Evolutionary conservation across 257 asterid genomes (phyloP).

Genomic region (Fraxinus cuspidata): DNA sequence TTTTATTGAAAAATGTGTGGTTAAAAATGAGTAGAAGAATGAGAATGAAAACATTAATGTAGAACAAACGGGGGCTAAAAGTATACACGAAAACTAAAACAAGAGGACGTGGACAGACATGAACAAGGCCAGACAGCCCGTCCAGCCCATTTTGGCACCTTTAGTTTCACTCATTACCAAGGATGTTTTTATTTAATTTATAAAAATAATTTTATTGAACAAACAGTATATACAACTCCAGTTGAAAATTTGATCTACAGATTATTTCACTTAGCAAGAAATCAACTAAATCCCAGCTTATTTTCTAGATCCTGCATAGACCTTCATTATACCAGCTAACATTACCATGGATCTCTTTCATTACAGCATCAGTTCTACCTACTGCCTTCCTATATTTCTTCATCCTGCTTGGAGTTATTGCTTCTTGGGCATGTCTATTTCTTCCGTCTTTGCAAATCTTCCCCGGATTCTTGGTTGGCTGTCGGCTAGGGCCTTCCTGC

Average conservation of each 20-base stretch:
- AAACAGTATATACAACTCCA: conserved; percentile 28
- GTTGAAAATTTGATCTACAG: conserved; percentile 29
- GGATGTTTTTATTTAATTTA: neutral
- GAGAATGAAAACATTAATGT: no score
- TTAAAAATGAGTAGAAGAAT: no score
- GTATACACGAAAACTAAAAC: no score
- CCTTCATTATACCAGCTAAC: conserved; percentile 19
- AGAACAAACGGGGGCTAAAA: no score
- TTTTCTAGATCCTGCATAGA: conserved; percentile 35
- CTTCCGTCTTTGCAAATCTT: conserved; percentile 85
- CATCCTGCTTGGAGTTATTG: conserved; percentile 29
- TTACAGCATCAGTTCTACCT: conserved; percentile 12
- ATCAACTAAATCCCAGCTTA: conserved; percentile 34
- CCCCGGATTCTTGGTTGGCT: conserved; percentile 96
- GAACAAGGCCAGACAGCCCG: no score
- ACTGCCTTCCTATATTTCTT: conserved; percentile 17
- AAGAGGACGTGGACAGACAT: no score
- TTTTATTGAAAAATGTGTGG: no score
- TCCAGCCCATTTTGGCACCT: neutral
- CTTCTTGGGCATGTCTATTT: conserved; percentile 46
- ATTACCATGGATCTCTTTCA: conserved; percentile 15
- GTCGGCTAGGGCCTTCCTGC: conserved; percentile 97
- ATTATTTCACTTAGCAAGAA: conserved; percentile 30
- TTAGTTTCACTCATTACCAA: neutral
- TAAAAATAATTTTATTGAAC: conserved; percentile 24